phyloP scores from a whole-genome alignment of 441 rosid genomes.

The Croton laevigatus region DNA sequence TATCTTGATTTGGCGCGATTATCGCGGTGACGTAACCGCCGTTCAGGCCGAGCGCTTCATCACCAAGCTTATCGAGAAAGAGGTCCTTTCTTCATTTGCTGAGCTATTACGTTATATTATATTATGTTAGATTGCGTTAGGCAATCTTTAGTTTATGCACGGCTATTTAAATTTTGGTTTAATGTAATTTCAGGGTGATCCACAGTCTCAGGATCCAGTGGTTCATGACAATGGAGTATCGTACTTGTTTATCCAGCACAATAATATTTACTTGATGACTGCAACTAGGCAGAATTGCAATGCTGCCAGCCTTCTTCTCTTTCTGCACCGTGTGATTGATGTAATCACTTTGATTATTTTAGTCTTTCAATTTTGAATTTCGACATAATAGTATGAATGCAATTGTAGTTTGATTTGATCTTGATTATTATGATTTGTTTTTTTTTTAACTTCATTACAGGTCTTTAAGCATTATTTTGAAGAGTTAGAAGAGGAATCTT shows the following conservation, averaged over 20 bases:
- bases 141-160: background rate
- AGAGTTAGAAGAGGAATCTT: constrained; percentile 92
- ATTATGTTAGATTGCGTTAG: background rate
- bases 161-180: background rate
- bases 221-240: constrained; percentile 92
- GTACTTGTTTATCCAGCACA: constrained; percentile 89
- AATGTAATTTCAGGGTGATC: constrained; percentile 65
- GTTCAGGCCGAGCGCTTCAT: constrained; percentile 94
- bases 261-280: constrained; percentile 81
- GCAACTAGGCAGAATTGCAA: constrained; percentile 95
- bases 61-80: constrained; percentile 94
- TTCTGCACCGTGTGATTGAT: constrained; percentile 85
- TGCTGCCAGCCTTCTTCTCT: constrained; percentile 88
- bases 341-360: constrained; percentile 36
- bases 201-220: constrained; percentile 91
- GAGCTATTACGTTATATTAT: background rate
- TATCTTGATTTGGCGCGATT: constrained; percentile 96
- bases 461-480: constrained; percentile 96
- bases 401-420: background rate
- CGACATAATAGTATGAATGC: background rate
- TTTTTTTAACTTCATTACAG: constrained; percentile 25
- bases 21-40: constrained; percentile 93
- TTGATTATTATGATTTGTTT: background rate
- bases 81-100: constrained; percentile 31
- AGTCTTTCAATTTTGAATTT: background rate